phyloP scores from a whole-genome alignment of 129 eudicot genomes.

The Solidago caesia region DNA sequence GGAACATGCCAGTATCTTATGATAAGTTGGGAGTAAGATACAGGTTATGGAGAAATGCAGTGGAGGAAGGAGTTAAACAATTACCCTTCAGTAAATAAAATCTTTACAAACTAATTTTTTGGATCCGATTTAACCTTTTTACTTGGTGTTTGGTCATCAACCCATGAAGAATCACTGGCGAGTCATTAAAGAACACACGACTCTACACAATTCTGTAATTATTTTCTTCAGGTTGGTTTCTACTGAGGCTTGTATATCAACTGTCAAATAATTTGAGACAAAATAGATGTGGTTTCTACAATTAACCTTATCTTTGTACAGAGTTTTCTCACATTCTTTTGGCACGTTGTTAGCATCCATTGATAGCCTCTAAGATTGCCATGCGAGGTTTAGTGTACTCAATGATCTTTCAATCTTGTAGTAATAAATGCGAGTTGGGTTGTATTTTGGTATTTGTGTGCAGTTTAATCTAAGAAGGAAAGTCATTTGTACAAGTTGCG shows the following conservation, averaged over 20 bases:
- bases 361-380: slow-evolving; percentile 7
- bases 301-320: slow-evolving; percentile 27
- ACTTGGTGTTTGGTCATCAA: not conserved
- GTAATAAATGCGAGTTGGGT: slow-evolving; percentile 28
- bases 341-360: slow-evolving; percentile 14
- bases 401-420: not conserved
- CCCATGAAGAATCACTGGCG: slow-evolving; percentile 3
- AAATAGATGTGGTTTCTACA: slow-evolving; percentile 26
- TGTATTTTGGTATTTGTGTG: slow-evolving; percentile 12
- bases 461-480: slow-evolving; percentile 7
- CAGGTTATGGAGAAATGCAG: slow-evolving; percentile 84
- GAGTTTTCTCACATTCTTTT: slow-evolving; percentile 26
- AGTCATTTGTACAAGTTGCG: not conserved
- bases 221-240: slow-evolving; percentile 17
- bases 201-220: not conserved
- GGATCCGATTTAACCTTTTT: slow-evolving; percentile 35
- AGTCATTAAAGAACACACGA: slow-evolving; percentile 16
- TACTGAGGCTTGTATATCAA: not conserved
- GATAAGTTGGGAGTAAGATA: slow-evolving; percentile 95
- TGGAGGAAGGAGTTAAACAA: slow-evolving; percentile 61
- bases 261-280: slow-evolving; percentile 22
- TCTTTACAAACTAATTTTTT: slow-evolving; percentile 31
- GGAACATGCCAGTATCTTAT: slow-evolving; percentile 93
- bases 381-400: slow-evolving; percentile 20
- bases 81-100: slow-evolving; percentile 48